These are phyloP conservation scores for Thelonectria olida DNA, from an alignment of 2,329 filamentous ascomycete genomes.

Conservation along the genomic window DNA sequence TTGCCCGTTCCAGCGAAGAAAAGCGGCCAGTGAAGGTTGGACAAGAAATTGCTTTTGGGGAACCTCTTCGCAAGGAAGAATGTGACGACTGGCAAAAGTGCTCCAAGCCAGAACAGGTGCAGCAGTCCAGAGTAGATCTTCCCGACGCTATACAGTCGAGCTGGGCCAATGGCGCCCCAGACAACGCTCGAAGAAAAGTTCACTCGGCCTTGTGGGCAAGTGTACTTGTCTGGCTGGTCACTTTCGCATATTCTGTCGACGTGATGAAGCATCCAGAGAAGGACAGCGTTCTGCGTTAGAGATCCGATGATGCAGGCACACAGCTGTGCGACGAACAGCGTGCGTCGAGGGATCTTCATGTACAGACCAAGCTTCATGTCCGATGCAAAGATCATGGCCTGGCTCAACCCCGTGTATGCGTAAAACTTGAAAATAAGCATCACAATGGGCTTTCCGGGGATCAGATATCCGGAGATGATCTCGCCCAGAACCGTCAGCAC, in stretches of 20 bases:
- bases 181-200: slow-evolving; percentile 57
- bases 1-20: slow-evolving; percentile 25
- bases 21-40: slow-evolving; percentile 16
- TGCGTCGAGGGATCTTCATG: slow-evolving; percentile 57
- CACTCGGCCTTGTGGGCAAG: slow-evolving; percentile 56
- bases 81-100: slow-evolving; percentile 14
- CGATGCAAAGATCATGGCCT: slow-evolving; percentile 55
- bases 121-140: slow-evolving; percentile 20
- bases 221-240: slow-evolving; percentile 46
- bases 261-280: slow-evolving; percentile 15
- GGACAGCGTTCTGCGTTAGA: slow-evolving; percentile 48
- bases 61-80: slow-evolving; percentile 8
- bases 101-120: slow-evolving; percentile 21
- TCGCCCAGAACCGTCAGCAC: slow-evolving; percentile 44
- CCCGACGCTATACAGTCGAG: slow-evolving; percentile 36
- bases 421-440: slow-evolving; percentile 36
- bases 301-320: slow-evolving; percentile 49
- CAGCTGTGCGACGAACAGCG: slow-evolving; percentile 56
- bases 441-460: slow-evolving; percentile 29
- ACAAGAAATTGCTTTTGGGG: slow-evolving; percentile 14
- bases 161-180: slow-evolving; percentile 60
- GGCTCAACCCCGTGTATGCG: slow-evolving; percentile 39
- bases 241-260: slow-evolving; percentile 20
- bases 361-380: slow-evolving; percentile 61
- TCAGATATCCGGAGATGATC: slow-evolving; percentile 39